Percentiles rank a stretch among this genome's conserved stretches.
phyloP scores from a whole-genome alignment of 208 protist genomes.

The Leishmania gerbilli region DNA sequence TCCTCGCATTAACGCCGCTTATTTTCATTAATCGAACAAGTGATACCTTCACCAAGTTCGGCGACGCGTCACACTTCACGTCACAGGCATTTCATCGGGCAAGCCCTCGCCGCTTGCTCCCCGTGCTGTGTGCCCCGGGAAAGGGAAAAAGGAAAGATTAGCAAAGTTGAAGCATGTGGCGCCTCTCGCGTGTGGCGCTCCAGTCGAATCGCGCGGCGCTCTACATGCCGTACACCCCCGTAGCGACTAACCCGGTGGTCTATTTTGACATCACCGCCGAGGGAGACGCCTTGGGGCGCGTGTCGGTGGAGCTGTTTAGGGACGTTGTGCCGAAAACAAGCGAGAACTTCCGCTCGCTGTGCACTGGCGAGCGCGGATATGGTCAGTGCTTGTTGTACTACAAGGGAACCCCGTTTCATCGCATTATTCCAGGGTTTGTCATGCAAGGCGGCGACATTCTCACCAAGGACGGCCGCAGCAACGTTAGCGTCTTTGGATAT shows the following conservation, averaged over 20 bases:
- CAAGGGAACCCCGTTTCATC: slow-evolving; percentile 94
- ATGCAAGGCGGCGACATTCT: slow-evolving; percentile 96
- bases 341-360: slow-evolving; percentile 95
- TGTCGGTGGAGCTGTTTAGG: slow-evolving; percentile 93
- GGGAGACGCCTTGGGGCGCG: slow-evolving; percentile 67
- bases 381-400: slow-evolving; percentile 83
- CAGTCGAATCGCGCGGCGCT: slow-evolving; percentile 27
- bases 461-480: slow-evolving; percentile 91
- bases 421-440: slow-evolving; percentile 95
- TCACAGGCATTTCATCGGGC: neutral
- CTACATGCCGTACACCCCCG: slow-evolving; percentile 66
- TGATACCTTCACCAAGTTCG: neutral
- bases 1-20: neutral
- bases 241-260: slow-evolving; percentile 76
- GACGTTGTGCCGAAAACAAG: slow-evolving; percentile 92
- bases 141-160: neutral
- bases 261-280: slow-evolving; percentile 89
- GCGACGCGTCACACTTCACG: slow-evolving; percentile 1
- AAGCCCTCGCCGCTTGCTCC: neutral
- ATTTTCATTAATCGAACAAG: neutral
- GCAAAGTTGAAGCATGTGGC: slow-evolving; percentile 18
- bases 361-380: slow-evolving; percentile 89
- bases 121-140: neutral
- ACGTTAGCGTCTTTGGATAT: slow-evolving; percentile 94
- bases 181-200: slow-evolving; percentile 10